Base-by-base conservation (phyloP, 345 rosid genomes). In the Salix koriyanagi region DNA sequence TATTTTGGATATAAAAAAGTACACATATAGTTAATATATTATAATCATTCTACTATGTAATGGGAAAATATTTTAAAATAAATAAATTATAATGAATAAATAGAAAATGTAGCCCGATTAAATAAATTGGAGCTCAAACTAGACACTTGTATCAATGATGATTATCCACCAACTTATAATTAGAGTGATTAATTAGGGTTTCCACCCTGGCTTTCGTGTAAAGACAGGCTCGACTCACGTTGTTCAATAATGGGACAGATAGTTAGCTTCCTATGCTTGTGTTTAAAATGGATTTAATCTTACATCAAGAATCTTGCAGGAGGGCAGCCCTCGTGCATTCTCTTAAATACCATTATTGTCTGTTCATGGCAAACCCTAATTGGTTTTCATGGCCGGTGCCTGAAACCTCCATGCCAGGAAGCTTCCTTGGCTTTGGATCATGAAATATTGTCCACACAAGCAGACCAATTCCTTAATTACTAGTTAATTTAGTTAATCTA, bases 141-240 rank as follows among this genome's bases (percentile, higher is more conserved):
- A 77, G 64, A 30, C 78, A 44, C 72, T 23, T 39, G 56, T 15
- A 25, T 5, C 67, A 65, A 70, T 44, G 41, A 76, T 74, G 48
- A 70, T 61, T 6, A 25, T 16, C 44, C 69, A 36, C 25, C 69
- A 66, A 34, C 69, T 66, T 34, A 64, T 36, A 1, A 52, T 36
- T 1, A 52, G 19, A n/a, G n/a, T 39, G 62, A 62, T 60, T 39
- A 66, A 76, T 67, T 50, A n/a, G 37, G 69, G 72, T 21, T 71
- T 75, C 74, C 80, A 78, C 79, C 82, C 76, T 37, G 85, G 84
- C 67, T 69, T 78, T 71, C 23, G 81, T 70, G 86, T 82, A 65
- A 84, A 74, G 87, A 86, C 87, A 86, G 86, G 73, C 81, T 79
- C 75, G 67, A 67, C 76, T 76, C 90, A 84, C 88, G 87, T 82